Evolutionary conservation across 257 asterid genomes (phyloP), one percentile per base, ranked within the genome.

Genomic region (Lantana camara): DNA sequence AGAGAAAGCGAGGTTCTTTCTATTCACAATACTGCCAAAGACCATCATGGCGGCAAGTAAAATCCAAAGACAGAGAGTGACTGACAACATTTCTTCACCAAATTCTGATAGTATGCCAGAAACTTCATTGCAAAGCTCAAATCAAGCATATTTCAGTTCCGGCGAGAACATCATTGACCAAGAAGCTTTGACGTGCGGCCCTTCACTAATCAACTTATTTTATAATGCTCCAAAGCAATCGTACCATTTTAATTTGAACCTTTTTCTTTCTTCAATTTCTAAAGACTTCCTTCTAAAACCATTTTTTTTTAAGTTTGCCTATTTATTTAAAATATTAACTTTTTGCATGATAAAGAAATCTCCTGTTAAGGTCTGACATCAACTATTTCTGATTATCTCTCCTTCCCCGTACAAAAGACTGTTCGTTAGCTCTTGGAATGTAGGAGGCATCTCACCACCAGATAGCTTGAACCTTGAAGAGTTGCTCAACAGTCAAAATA

Each of bases 361-460:
- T 48, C 48, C 17, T 24, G 35, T 35, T 47, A 57, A 60, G 47
- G 44, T 48, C 77, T 73, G 50, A 76, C 51, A 11, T 53, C n/a
- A 35, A 37, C 55, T 71, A 38, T 47, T 56, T 44, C 42, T 70
- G 55, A 47, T 55, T 75, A 67, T 69, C 63, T 48, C 44, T 54
- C 22, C 44, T 62, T 34, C 52, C 30, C 66, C 17, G 60, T 12
- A 29, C 34, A 55, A 78, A 64, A 84, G 89, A 48, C 70, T 85
- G 67, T 72, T 71, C 64, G 93, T 80, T 67, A 77, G 87, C 81
- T 82, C 90, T 48, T 85, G 93, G 93, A 85, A 85, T 57, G 79
- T 74, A 0, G 93, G 93, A 67, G 93, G 93, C 67, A 57, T 74
- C 75, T 56, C 65, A 44, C 87, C 93, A 27, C 90, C 89, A 21